Conservation (phyloP, 495 filamentous ascomycete species). For the Xylaria cubensis region DNA sequence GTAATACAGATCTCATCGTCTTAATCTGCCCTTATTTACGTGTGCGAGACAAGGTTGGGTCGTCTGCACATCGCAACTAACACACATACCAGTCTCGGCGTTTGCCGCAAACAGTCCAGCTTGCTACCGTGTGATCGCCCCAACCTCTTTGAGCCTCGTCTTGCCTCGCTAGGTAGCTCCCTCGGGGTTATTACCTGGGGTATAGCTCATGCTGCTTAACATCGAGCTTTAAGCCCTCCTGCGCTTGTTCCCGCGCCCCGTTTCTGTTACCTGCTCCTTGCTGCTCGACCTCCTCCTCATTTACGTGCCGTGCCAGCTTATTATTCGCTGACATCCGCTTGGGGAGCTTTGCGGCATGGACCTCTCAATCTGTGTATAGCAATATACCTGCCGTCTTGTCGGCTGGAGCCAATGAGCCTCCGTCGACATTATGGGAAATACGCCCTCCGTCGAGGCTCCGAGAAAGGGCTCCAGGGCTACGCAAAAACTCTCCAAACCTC, state of each 20-base stretch:
- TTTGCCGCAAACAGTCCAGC: slow-evolving; percentile 20
- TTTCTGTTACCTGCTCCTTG: slow-evolving; percentile 14
- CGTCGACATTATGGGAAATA: slow-evolving; percentile 52
- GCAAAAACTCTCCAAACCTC: slow-evolving; percentile 58
- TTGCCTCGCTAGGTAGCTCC: not conserved
- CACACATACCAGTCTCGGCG: slow-evolving; percentile 21
- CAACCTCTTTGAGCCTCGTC: slow-evolving; percentile 25
- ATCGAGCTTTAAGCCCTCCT: slow-evolving; percentile 25
- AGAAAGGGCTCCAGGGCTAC: slow-evolving; percentile 43
- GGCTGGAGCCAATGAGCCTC: slow-evolving; percentile 31
- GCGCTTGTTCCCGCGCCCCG: slow-evolving; percentile 18
- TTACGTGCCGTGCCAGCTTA: slow-evolving; percentile 27
- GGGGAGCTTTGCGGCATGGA: slow-evolving; percentile 47
- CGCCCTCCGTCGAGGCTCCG: slow-evolving; percentile 50
- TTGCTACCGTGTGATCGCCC: slow-evolving; percentile 4
- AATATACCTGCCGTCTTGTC: slow-evolving; percentile 40
- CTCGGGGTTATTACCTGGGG: slow-evolving; percentile 1
- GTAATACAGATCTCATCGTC: slow-evolving; percentile 8
- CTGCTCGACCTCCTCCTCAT: slow-evolving; percentile 18
- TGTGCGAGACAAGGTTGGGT: slow-evolving; percentile 23
- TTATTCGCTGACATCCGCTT: slow-evolving; percentile 30
- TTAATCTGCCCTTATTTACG: not conserved
- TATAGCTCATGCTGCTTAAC: slow-evolving; percentile 22
- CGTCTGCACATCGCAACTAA: slow-evolving; percentile 23
- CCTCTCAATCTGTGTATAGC: slow-evolving; percentile 49